Evolutionary conservation across 140 eudicot genomes (phyloP).

Genomic region (Anethum foeniculum): DNA sequence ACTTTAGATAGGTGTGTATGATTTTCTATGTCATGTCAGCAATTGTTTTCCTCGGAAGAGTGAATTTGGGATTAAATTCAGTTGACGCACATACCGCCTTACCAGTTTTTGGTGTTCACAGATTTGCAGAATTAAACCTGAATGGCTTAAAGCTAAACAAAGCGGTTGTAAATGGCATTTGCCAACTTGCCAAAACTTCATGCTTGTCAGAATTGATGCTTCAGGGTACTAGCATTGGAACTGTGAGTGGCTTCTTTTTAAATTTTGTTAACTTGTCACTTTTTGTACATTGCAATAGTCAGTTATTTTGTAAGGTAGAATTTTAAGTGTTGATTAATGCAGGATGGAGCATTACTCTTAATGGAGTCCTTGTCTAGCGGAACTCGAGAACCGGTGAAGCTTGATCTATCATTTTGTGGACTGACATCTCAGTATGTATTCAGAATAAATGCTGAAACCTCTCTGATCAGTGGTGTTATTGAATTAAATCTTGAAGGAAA

Average conservation of each 20-base stretch:
- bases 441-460: conserved; percentile 31
- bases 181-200: conserved; percentile 59
- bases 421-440: conserved; percentile 42
- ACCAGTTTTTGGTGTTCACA: conserved; percentile 22
- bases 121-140: conserved; percentile 67
- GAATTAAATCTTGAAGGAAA: conserved; percentile 71
- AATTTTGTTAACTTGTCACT: not conserved
- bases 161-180: conserved; percentile 66
- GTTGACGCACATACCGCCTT: not conserved
- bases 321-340: conserved; percentile 15
- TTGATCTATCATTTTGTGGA: conserved; percentile 73
- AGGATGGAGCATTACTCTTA: conserved; percentile 73
- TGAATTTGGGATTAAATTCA: not conserved
- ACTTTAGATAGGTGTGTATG: conserved; percentile 47
- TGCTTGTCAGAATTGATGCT: conserved; percentile 71
- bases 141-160: conserved; percentile 64
- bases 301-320: not conserved
- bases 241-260: conserved; percentile 33
- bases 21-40: not conserved
- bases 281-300: not conserved
- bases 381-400: conserved; percentile 49
- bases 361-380: conserved; percentile 55
- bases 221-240: conserved; percentile 65
- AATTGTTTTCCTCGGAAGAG: not conserved
- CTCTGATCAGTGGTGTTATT: conserved; percentile 38